phyloP scores from a whole-genome alignment of 495 filamentous ascomycete species.

The Xylaria acuta region DNA sequence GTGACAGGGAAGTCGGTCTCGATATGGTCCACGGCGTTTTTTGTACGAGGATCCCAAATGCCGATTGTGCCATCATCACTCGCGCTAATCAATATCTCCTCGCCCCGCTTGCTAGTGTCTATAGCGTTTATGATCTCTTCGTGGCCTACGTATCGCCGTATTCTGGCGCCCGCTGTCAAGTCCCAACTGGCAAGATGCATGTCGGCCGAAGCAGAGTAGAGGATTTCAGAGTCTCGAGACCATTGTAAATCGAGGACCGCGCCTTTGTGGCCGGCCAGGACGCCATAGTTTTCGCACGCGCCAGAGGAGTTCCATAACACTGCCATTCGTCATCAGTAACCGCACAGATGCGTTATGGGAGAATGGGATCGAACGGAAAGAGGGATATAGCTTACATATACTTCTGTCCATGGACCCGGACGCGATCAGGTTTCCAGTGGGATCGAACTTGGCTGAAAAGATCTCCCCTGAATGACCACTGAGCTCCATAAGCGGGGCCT shows the following conservation, averaged over 20 bases:
- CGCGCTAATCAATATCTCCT: slow-evolving; percentile 85
- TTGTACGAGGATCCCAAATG: slow-evolving; percentile 96
- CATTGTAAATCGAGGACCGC: slow-evolving; percentile 93
- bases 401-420: slow-evolving; percentile 95
- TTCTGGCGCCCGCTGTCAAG: slow-evolving; percentile 81
- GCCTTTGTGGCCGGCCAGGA: slow-evolving; percentile 84
- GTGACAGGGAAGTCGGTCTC: slow-evolving; percentile 94
- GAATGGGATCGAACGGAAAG: background rate
- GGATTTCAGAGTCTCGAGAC: slow-evolving; percentile 88
- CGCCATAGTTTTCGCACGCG: slow-evolving; percentile 90
- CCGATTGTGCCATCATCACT: slow-evolving; percentile 94
- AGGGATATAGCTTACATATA: slow-evolving; percentile 67
- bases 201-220: slow-evolving; percentile 95
- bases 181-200: slow-evolving; percentile 95
- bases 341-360: background rate
- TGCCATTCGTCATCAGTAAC: slow-evolving; percentile 39
- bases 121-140: slow-evolving; percentile 92
- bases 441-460: slow-evolving; percentile 90
- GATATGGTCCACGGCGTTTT: slow-evolving; percentile 84
- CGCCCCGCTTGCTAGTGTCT: slow-evolving; percentile 84
- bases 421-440: slow-evolving; percentile 84
- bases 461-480: slow-evolving; percentile 82
- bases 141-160: slow-evolving; percentile 90
- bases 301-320: slow-evolving; percentile 94
- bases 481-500: slow-evolving; percentile 95